Base-by-base conservation (phyloP, 2,329 filamentous ascomycete genomes). In the Neofusicoccum umdonicola region DNA sequence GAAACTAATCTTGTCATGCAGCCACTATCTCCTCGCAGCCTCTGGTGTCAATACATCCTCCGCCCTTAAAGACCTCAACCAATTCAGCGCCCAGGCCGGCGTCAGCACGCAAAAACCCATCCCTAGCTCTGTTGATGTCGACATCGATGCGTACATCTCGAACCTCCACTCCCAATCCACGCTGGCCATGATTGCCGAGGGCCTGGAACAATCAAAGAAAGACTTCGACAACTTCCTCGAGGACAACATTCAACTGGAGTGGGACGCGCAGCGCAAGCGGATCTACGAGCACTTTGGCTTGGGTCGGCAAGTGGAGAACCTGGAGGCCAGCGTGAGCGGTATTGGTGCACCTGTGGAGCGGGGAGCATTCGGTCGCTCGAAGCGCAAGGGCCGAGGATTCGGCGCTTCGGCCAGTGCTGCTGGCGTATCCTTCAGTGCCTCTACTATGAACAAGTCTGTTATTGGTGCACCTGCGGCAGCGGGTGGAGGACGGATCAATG, bases 281-380 rank as follows among this genome's bases (percentile, higher is more conserved):
- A 97, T 99, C 68, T 98, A 97, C 78, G 89, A 97, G 72, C 95
- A 99, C 78, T 98, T 99, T 76, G 95, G 95, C 13, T 90, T 99
- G 15, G 83, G 81, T 48, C 81, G 78, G 67, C 80, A 76, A 68
- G 76, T 72, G 56, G 77, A 78, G 62, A 57, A 62, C 22, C 69
- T 76, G 68, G 74, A 73, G 19, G 74, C 73, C 37, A 74, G 73
- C 6, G 72, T 77, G 37, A 76, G 74, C 63, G 74, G 74, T 17
- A 72, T 71, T 31, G 67, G 74, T 65, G 68, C 74, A 74, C 67
- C 76, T 54, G 70, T 69, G n/a, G 66, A 73, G 52, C 76, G 75
- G 41, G 80, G 81, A n/a, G 79, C 82, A 3, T 88, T 88, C 74
- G 86, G 86, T 3, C 74, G 79, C 41, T 80, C 81, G 1, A 79